Evolutionary conservation across 176 grass and related monocot genomes (phyloP).

Genomic region (Carex kokanica): DNA sequence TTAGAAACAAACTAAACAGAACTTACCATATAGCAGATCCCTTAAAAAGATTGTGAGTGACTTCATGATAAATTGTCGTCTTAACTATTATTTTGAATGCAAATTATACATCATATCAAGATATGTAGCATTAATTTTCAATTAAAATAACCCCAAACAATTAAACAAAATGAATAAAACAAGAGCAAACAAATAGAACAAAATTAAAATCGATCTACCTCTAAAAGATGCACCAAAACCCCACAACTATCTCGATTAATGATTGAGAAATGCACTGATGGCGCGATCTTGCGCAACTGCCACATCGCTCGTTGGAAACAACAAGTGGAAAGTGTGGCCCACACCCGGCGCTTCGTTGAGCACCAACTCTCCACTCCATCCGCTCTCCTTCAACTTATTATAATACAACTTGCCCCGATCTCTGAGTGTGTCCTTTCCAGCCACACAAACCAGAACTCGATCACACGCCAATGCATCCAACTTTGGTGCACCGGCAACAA

Average conservation of each 20-base stretch:
- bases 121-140: not conserved
- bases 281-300: not conserved
- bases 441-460: slow-evolving; percentile 31
- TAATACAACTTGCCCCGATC: slow-evolving; percentile 35
- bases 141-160: not conserved
- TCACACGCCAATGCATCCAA: slow-evolving; percentile 26
- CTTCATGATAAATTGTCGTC: not conserved
- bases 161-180: slow-evolving; percentile 1
- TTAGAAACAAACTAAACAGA: not conserved
- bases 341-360: slow-evolving; percentile 15
- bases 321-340: slow-evolving; percentile 32
- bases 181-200: not conserved
- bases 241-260: not conserved
- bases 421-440: slow-evolving; percentile 27
- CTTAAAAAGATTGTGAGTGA: not conserved
- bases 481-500: slow-evolving; percentile 23
- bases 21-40: not conserved
- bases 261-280: slow-evolving; percentile 28
- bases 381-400: slow-evolving; percentile 28
- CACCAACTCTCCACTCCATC: slow-evolving; percentile 31
- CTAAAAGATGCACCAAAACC: not conserved
- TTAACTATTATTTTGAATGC: not conserved
- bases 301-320: not conserved
- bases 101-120: not conserved
- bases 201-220: slow-evolving; percentile 10